These are phyloP conservation scores for Penicillium sp. DNA, from an alignment of 2,329 filamentous ascomycete species.

Conservation along the genomic window DNA sequence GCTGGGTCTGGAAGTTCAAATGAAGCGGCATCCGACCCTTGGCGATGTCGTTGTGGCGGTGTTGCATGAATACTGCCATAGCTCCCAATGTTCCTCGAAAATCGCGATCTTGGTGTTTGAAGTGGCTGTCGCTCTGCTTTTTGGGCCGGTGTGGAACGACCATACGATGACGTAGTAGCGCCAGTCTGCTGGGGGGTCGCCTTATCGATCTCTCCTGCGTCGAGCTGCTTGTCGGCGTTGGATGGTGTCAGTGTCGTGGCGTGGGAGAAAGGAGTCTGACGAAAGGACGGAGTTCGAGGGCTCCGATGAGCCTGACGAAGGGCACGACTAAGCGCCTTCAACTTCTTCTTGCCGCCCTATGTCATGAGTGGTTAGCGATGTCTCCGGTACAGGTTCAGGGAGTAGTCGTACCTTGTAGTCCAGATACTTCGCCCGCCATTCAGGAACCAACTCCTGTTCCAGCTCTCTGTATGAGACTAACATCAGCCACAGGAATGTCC, in stretches of 20 bases:
- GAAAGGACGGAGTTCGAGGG: constrained; percentile 43
- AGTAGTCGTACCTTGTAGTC: constrained; percentile 69
- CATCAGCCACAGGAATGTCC: constrained; percentile 20
- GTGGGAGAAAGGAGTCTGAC: constrained; percentile 23
- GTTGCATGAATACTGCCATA: constrained; percentile 63
- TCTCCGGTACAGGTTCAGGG: constrained; percentile 1
- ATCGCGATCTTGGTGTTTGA: constrained; percentile 32
- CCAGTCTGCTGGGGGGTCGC: constrained; percentile 15
- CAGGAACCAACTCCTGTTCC: constrained; percentile 81
- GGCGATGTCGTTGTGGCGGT: constrained; percentile 38
- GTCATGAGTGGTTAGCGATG: background rate
- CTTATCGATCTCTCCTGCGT: constrained; percentile 15
- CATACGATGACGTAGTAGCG: constrained; percentile 26
- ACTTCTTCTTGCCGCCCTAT: constrained; percentile 76
- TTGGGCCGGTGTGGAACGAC: constrained; percentile 34
- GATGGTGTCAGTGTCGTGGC: constrained; percentile 16
- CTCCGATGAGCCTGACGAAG: constrained; percentile 56
- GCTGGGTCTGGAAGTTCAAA: constrained; percentile 62
- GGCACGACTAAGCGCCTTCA: constrained; percentile 75
- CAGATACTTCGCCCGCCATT: constrained; percentile 92
- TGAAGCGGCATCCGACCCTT: constrained; percentile 43
- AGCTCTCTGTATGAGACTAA: constrained; percentile 56
- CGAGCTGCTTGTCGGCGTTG: constrained; percentile 19
- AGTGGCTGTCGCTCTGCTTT: constrained; percentile 38
- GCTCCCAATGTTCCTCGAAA: constrained; percentile 41